Percentiles rank a stretch among this genome's conserved stretches.
phyloP scores from a whole-genome alignment of 345 rosid species.

The Dipteronia dyeriana region DNA sequence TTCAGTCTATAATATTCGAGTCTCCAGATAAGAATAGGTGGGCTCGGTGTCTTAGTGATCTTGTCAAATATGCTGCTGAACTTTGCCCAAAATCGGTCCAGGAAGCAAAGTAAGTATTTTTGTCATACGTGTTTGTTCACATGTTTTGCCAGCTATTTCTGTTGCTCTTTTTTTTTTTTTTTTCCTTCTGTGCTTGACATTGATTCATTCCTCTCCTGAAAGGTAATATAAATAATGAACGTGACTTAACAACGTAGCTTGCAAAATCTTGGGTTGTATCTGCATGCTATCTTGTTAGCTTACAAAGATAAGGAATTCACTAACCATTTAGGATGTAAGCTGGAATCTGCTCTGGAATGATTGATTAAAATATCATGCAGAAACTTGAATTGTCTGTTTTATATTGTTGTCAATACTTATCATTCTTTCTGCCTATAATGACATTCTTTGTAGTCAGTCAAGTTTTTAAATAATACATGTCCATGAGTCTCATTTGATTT shows the following conservation, averaged over 20 bases:
- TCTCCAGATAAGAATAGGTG: conserved; percentile 97
- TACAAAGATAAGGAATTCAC: background rate
- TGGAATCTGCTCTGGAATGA: conserved; percentile 5
- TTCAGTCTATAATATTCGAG: conserved; percentile 92
- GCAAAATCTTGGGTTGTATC: background rate
- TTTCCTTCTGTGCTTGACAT: background rate
- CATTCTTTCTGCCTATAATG: background rate
- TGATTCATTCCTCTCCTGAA: conserved; percentile 12
- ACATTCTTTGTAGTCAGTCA: background rate
- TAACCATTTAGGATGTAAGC: background rate
- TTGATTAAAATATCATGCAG: conserved; percentile 3
- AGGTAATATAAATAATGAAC: conserved; percentile 3
- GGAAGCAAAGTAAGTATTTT: conserved; percentile 78
- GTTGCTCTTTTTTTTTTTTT: background rate
- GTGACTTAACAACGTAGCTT: background rate
- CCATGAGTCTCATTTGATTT: conserved; percentile 13
- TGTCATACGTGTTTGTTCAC: conserved; percentile 18
- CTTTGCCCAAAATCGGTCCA: conserved; percentile 95
- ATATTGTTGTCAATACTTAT: background rate
- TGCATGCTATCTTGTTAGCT: background rate
- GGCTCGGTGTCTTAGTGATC: conserved; percentile 96
- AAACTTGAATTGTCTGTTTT: conserved; percentile 4
- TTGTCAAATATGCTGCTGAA: conserved; percentile 91
- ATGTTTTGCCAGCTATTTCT: conserved; percentile 10
- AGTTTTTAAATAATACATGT: background rate